These are phyloP conservation scores for Letharia columbiana DNA, from an alignment of 495 filamentous ascomycete genomes.

Conservation along the genomic window DNA sequence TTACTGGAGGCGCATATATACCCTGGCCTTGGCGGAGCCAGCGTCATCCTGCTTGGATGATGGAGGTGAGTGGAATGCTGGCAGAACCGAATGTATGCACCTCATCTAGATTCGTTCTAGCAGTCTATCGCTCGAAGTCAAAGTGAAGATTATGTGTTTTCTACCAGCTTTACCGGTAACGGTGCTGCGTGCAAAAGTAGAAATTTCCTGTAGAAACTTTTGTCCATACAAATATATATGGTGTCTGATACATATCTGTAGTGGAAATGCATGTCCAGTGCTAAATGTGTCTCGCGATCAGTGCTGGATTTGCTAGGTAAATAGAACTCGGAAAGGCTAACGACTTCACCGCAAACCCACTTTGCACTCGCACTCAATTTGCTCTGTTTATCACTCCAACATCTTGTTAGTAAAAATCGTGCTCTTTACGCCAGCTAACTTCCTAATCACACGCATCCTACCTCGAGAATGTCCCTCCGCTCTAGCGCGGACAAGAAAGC, in stretches of 20 bases:
- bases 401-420: neutral
- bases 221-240: too few relatives aligned
- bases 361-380: neutral
- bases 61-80: neutral
- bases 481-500: slow-evolving; percentile 15
- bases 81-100: neutral
- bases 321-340: neutral
- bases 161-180: neutral
- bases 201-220: neutral
- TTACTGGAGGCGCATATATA: slow-evolving; percentile 4
- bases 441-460: neutral
- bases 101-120: neutral
- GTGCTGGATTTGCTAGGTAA: too few relatives aligned
- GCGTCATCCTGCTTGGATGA: slow-evolving; percentile 3
- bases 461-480: slow-evolving; percentile 23
- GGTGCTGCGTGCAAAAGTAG: neutral
- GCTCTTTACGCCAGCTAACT: neutral
- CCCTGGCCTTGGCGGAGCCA: neutral
- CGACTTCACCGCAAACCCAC: neutral
- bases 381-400: neutral
- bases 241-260: too few relatives aligned
- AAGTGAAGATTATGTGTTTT: neutral
- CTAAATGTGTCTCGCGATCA: too few relatives aligned
- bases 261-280: too few relatives aligned
- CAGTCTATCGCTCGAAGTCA: neutral